Base-by-base conservation (phyloP, 2,329 filamentous ascomycete genomes). In the Cladophialophora chaetospira region DNA sequence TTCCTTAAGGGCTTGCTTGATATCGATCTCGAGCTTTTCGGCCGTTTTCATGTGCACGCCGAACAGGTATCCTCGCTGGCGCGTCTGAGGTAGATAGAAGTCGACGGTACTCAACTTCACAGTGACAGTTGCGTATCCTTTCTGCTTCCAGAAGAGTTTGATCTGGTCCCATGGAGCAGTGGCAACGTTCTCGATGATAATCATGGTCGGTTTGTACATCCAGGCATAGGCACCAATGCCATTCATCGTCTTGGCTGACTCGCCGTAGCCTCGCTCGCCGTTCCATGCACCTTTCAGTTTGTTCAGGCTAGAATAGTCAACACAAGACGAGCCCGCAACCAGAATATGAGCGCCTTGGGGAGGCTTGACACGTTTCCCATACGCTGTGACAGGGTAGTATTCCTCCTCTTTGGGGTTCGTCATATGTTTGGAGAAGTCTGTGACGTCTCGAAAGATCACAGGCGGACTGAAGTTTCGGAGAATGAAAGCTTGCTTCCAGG, bases 11-110 rank as follows among this genome's bases (percentile, higher is more conserved):
- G 72, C 19, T 33, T 49, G 68, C 29, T 64, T 45, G 21, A 53
- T 56, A 28, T 63, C 40, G 21, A 68, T 46, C 2, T 61, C 62
- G 4, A 65, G 59, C 11, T 58, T 52, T 6, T 65, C 31, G 49
- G 68, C 63, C 10, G 62, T 65, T 4, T 55, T 33, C 31, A 62
- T 71, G 54, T 82, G 74, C n/a, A 87, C 67, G 11, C 79, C 82
- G 26, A 87, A 66, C 61, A 86, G 74, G 65, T 88, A 88, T 1
- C 79, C 81, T 29, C 86, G 77, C 36, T 74, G 71, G 1, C 86
- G 77, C 0, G 86, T 90, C 52, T 93, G 89, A 0, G 89, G 89
- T 0, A 92, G 72, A 57, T 89, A 89, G 64, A 80, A 91, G 2
- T 87, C 72, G 67, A 91, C 91, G 0, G 84, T 87, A 64, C 92